A percentile compares a stretch with the other conserved stretches of the same genome.
phyloP scores from a whole-genome alignment of 495 filamentous ascomycete species.

The Usnea hakonensis region DNA sequence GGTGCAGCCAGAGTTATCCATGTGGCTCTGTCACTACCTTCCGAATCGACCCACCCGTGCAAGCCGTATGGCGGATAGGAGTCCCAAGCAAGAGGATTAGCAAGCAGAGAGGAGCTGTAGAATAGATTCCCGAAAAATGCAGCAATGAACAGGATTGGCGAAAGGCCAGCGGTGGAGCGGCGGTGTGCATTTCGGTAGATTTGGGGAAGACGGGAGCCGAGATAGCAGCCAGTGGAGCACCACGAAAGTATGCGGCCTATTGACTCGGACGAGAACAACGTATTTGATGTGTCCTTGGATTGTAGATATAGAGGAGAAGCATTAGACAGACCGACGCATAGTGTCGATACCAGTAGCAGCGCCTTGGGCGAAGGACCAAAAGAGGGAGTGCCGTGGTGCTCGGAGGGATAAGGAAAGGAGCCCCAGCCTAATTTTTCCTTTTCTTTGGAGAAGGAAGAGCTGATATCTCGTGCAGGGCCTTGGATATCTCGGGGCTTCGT shows the following conservation, averaged over 20 bases:
- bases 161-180: conserved; percentile 63
- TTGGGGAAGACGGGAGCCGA: conserved; percentile 63
- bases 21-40: conserved; percentile 48
- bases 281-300: background rate
- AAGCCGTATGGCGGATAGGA: conserved; percentile 56
- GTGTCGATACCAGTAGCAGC: conserved; percentile 38
- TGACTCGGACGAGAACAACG: conserved; percentile 29
- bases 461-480: background rate
- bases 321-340: conserved; percentile 41
- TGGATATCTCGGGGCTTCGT: background rate
- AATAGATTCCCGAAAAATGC: conserved; percentile 68
- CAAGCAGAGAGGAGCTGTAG: conserved; percentile 58
- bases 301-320: conserved; percentile 34
- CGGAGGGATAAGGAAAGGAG: background rate
- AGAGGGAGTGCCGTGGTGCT: background rate
- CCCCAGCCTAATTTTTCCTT: conserved; percentile 1
- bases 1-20: conserved; percentile 56
- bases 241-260: conserved; percentile 55
- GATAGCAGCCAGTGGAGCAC: conserved; percentile 59
- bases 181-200: conserved; percentile 61
- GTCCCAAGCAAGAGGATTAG: conserved; percentile 62
- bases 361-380: conserved; percentile 33
- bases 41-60: conserved; percentile 54
- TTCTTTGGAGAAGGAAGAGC: conserved; percentile 3
- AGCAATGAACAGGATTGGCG: conserved; percentile 58